Conservation (phyloP, 805 yeast species). For the Ogataea henricii region DNA sequence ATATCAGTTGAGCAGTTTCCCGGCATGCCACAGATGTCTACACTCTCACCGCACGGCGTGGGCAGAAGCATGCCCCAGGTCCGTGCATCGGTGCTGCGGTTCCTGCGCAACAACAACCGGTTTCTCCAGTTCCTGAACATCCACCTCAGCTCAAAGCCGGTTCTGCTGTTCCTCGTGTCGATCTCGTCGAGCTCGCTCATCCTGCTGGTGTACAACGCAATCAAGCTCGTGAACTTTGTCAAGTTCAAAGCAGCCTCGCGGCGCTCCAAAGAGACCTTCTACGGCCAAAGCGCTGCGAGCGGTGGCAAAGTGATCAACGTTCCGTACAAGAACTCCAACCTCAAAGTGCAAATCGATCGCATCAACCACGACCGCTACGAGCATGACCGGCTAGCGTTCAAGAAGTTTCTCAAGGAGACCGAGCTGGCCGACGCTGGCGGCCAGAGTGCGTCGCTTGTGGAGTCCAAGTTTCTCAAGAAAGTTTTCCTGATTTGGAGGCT, state of each 20-base stretch:
- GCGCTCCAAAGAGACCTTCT: conserved; percentile 9
- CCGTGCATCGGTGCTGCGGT: conserved; percentile 1
- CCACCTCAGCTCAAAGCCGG: conserved; percentile 35
- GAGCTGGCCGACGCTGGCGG: conserved; percentile 12
- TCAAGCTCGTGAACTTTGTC: conserved; percentile 27
- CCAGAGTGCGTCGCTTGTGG: conserved; percentile 16
- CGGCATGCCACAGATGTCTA: not conserved
- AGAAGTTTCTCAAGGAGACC: conserved; percentile 42
- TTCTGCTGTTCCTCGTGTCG: conserved; percentile 34
- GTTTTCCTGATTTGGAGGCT: conserved; percentile 69
- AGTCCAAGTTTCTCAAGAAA: conserved; percentile 72
- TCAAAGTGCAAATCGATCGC: conserved; percentile 47
- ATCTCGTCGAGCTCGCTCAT: conserved; percentile 28
- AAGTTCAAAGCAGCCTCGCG: conserved; percentile 10
- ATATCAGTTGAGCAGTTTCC: not conserved
- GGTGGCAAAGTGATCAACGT: conserved; percentile 45
- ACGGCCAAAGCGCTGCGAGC: not conserved
- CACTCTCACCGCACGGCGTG: not conserved
- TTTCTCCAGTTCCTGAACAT: conserved; percentile 27
- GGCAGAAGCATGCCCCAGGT: not conserved
- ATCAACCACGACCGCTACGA: conserved; percentile 53
- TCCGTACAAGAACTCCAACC: conserved; percentile 44
- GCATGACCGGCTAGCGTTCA: conserved; percentile 55
- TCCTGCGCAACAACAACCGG: conserved; percentile 20
- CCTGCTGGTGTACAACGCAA: conserved; percentile 25